These are phyloP conservation scores for Chrysanthemum makinoi DNA, from an alignment of 129 eudicot species.

Conservation along the genomic window DNA sequence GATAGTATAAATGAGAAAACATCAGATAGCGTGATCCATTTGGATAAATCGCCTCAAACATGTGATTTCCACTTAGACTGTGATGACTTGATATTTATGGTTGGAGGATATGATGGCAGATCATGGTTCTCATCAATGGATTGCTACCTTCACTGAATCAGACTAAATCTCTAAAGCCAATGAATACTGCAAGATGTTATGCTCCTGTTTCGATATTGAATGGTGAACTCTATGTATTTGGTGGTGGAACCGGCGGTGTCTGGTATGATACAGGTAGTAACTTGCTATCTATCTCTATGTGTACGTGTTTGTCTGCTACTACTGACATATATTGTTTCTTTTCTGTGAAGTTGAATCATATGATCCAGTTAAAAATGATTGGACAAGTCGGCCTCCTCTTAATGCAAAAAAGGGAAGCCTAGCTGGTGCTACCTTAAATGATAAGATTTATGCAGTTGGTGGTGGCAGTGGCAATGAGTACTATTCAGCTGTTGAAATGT, in stretches of 20 bases:
- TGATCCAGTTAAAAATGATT: conserved; percentile 43
- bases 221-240: conserved; percentile 64
- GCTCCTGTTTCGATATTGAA: conserved; percentile 55
- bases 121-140: conserved; percentile 57
- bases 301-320: conserved; percentile 6
- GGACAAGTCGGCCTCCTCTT: conserved; percentile 58
- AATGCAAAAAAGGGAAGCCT: conserved; percentile 60
- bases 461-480: conserved; percentile 64
- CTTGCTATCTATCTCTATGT: not conserved
- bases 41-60: conserved; percentile 23
- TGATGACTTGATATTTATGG: conserved; percentile 46
- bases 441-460: conserved; percentile 71
- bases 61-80: conserved; percentile 34
- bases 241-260: conserved; percentile 56
- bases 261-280: conserved; percentile 80
- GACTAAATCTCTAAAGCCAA: conserved; percentile 44
- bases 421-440: conserved; percentile 63
- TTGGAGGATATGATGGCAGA: conserved; percentile 77
- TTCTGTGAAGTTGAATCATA: conserved; percentile 64
- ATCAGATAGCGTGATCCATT: not conserved
- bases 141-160: conserved; percentile 47
- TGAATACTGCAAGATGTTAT: conserved; percentile 52
- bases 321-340: conserved; percentile 15
- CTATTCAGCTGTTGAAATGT: conserved; percentile 75
- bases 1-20: conserved; percentile 14